Evolutionary conservation across 805 yeast species (phyloP).

Genomic region (Wickerhamiella lipophila): DNA sequence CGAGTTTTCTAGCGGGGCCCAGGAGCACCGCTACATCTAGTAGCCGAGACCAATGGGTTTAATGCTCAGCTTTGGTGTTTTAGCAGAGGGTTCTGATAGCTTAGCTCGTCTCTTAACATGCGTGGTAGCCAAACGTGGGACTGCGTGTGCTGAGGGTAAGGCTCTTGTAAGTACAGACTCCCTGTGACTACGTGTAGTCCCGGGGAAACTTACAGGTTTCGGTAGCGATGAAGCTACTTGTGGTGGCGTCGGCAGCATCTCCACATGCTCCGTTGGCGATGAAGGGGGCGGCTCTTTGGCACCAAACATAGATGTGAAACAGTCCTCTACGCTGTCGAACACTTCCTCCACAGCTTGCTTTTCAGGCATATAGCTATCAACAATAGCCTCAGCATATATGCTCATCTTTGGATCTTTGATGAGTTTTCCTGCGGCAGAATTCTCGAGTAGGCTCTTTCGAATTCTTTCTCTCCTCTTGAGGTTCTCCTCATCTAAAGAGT

Average conservation of each 20-base stretch:
- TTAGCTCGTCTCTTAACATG: neutral
- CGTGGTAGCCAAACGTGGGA: neutral
- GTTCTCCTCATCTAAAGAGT: neutral
- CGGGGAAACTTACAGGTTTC: neutral
- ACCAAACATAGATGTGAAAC: neutral
- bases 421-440: neutral
- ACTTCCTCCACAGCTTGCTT: neutral
- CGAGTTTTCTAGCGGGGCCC: too few relatives aligned
- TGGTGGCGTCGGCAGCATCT: neutral
- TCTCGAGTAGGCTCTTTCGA: neutral
- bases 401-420: neutral
- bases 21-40: neutral
- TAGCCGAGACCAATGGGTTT: neutral
- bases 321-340: neutral
- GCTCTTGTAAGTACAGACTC: neutral
- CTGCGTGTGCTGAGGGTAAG: slow-evolving; percentile 4
- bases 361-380: neutral
- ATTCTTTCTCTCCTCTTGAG: neutral
- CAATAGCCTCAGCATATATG: slow-evolving; percentile 8
- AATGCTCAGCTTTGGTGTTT: neutral
- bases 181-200: neutral
- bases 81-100: neutral
- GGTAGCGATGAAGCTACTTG: neutral
- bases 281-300: neutral
- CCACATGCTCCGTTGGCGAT: neutral